These are phyloP conservation scores for Clarireedia monteithiana DNA, from an alignment of 2,329 filamentous ascomycete genomes.

Conservation along the genomic window DNA sequence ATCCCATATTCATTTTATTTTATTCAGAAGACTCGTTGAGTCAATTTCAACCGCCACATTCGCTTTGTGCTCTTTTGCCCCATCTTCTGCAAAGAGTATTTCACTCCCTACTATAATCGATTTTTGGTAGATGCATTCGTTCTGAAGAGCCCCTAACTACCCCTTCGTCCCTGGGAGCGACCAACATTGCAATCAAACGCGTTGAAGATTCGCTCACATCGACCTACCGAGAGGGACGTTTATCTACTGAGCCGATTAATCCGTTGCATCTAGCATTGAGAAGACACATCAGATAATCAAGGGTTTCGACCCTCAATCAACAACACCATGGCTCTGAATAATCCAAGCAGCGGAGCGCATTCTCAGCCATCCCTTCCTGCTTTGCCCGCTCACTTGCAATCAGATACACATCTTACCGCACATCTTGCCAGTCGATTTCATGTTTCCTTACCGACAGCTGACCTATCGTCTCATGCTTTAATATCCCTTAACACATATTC, in stretches of 20 bases:
- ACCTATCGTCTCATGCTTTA: constrained; percentile 83
- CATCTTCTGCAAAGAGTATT: neutral
- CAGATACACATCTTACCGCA: constrained; percentile 70
- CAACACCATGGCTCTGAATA: constrained; percentile 49
- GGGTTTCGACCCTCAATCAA: constrained; percentile 23
- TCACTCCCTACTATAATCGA: neutral
- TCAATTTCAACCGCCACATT: neutral
- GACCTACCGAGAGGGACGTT: no score
- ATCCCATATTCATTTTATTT: no score
- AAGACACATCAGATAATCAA: neutral
- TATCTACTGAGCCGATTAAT: no score
- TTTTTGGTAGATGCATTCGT: neutral
- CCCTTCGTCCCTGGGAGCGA: neutral
- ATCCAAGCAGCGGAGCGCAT: constrained; percentile 49
- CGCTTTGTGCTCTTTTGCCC: neutral
- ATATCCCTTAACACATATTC: constrained; percentile 94
- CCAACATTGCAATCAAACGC: neutral
- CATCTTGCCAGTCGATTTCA: constrained; percentile 88
- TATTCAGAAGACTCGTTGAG: neutral
- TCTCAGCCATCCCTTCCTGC: constrained; percentile 82
- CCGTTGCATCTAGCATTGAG: neutral
- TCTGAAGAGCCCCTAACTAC: no score
- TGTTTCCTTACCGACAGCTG: constrained; percentile 78
- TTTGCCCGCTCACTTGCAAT: constrained; percentile 75
- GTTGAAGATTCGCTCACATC: neutral